Base-by-base conservation (phyloP, 352 stramenopile species). In the Globisporangium splendens region DNA sequence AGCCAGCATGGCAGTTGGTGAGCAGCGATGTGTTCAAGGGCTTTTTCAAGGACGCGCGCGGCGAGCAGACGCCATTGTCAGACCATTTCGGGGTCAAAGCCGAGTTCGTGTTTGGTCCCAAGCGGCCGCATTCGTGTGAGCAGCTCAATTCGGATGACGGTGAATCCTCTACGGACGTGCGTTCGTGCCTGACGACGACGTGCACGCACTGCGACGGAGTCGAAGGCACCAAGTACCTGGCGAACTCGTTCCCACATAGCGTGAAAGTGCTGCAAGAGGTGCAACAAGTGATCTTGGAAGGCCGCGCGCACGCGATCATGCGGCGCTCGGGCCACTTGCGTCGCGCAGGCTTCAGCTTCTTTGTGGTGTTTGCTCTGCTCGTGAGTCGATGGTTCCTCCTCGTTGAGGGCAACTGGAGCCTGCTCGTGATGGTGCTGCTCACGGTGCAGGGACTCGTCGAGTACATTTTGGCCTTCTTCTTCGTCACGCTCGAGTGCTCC, bases 11-110 rank as follows among this genome's bases (percentile, higher is more conserved):
- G 83, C 71, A 78, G 12, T 50, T 93, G 31, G 62, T 73, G 15
- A 59, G 62, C 10, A 89, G 83, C 66, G 73, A 82, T 53, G 82
- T 93, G 15, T 91, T 79, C 69, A 93, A 93, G 53, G 65, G 68
- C 20, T 93, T 89, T 58, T 93, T 91, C 62, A 84, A 74, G 6
- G 81, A 88, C 57, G 59, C 64, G 13, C 65, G 60, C 4, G 83
- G 83, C 43, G 73, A 91, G 11, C 75, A 83, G 51, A 81, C 68
- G 22, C 83, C 83, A 21, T 54, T 93, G 24, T 93, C 83, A 11
- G 83, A 93, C 59, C 83, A 93, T 53, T 90, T 90, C 60, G 83
- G 83, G 18, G 83, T 93, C n/a, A 69, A 61, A 15, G 83, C 81
- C 11, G 72, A 82, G 54, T 93, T 93, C 46, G 57, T 77, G 1